Evolutionary conservation across 768 basidiomycete genomes (phyloP).

Genomic region (Serendipita indica): DNA sequence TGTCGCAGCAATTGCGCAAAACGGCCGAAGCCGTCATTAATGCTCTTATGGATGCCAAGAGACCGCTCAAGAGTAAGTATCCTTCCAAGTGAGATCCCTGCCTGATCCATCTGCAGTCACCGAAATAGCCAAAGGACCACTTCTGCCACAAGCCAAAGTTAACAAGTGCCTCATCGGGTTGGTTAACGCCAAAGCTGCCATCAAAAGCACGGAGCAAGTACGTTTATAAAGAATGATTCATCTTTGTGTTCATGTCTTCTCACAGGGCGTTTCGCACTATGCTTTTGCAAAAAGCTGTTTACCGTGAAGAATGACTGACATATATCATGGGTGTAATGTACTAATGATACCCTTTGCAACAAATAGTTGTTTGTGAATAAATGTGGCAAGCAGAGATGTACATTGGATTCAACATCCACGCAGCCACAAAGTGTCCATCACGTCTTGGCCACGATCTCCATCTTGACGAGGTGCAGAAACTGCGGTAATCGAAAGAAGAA

Average conservation of each 20-base stretch:
- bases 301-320: neutral
- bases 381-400: no score
- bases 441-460: no score
- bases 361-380: no score
- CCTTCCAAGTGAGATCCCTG: neutral
- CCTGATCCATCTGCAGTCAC: slow-evolving; percentile 33
- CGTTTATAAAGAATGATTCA: neutral
- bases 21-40: slow-evolving; percentile 73
- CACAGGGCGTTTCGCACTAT: neutral
- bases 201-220: neutral
- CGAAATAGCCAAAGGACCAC: slow-evolving; percentile 63
- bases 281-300: neutral
- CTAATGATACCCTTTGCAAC: no score
- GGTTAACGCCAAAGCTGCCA: slow-evolving; percentile 32
- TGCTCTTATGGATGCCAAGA: slow-evolving; percentile 48
- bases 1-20: slow-evolving; percentile 47
- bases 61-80: slow-evolving; percentile 51
- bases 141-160: slow-evolving; percentile 77
- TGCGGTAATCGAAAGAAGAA: no score
- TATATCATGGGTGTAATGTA: no score
- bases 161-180: slow-evolving; percentile 90
- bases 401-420: no score
- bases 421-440: no score
- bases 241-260: neutral
- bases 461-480: no score